Base-by-base conservation (phyloP, 768 basidiomycete species). In the Stropharia rugosoannulata region DNA sequence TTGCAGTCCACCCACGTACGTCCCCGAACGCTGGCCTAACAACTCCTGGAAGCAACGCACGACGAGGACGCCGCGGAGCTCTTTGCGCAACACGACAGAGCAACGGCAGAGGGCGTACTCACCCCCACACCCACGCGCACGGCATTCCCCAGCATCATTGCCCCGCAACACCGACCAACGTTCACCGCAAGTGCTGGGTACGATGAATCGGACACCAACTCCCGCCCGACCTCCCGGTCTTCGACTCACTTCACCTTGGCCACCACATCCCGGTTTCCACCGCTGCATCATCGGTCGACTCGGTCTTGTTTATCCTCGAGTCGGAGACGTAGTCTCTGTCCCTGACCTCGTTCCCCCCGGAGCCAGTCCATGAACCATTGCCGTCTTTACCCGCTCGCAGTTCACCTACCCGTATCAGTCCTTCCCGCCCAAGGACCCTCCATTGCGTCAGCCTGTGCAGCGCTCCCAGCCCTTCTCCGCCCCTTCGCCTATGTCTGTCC, bases 221-320 rank as follows among this genome's bases (percentile, higher is more conserved):
- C 76, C n/a, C 69, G 75, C 9, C 71, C 76, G 7, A 73, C 70
- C 64, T 76, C 76, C 3, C 73, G 75, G 13, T 78, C 76, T n/a
- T n/a, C n/a, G n/a, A n/a, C n/a, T n/a, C n/a, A n/a, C n/a, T n/a
- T n/a, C n/a, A n/a, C n/a, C n/a, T n/a, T n/a, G n/a, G n/a, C n/a
- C n/a, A n/a, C n/a, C n/a, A n/a, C n/a, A n/a, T 7, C 66, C 62
- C 45, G 57, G 66, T 37, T 75, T n/a, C n/a, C n/a, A n/a, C n/a
- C n/a, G n/a, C n/a, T n/a, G n/a, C n/a, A n/a, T n/a, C n/a, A n/a
- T n/a, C n/a, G n/a, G n/a, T n/a, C n/a, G n/a, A n/a, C n/a, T n/a
- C n/a, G n/a, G n/a, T n/a, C n/a, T n/a, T n/a, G n/a, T n/a, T n/a
- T n/a, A n/a, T n/a, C n/a, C n/a, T n/a, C n/a, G n/a, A n/a, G n/a